phyloP scores from a whole-genome alignment of 1,284 basidiomycete genomes.

The Thecaphora thlaspeos region DNA sequence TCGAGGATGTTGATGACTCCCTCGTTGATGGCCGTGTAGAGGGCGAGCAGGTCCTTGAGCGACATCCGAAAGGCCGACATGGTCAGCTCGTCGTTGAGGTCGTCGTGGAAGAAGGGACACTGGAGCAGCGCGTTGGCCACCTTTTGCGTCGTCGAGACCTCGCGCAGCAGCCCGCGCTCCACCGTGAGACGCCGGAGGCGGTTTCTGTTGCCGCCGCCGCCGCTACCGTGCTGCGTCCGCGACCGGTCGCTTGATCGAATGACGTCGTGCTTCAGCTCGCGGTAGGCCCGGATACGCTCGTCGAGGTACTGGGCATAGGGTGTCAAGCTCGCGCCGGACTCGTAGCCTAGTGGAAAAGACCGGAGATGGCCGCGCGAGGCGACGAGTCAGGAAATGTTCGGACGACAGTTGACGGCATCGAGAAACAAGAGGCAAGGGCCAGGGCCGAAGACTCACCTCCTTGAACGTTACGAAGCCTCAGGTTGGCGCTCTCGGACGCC shows the following conservation, averaged over 20 bases:
- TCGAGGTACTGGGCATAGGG: slow-evolving; percentile 85
- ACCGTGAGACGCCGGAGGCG: slow-evolving; percentile 88
- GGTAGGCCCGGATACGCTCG: slow-evolving; percentile 80
- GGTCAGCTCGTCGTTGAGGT: slow-evolving; percentile 86
- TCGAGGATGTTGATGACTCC: slow-evolving; percentile 93
- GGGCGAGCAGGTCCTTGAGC: slow-evolving; percentile 91
- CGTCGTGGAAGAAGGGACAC: slow-evolving; percentile 91
- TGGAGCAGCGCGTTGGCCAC: slow-evolving; percentile 83
- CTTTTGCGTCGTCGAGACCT: slow-evolving; percentile 85
- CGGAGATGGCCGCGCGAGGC: too few species aligned
- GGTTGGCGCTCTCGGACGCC: slow-evolving; percentile 66
- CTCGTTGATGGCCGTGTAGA: slow-evolving; percentile 96
- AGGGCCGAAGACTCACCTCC: too few species aligned
- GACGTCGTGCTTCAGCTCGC: slow-evolving; percentile 88
- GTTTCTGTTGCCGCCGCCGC: slow-evolving; percentile 47
- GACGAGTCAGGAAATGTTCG: too few species aligned
- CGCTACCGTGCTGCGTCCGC: slow-evolving; percentile 62
- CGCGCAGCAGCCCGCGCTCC: slow-evolving; percentile 89
- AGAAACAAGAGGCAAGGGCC: too few species aligned
- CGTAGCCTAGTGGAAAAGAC: slow-evolving; percentile 1
- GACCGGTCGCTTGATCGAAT: slow-evolving; percentile 78
- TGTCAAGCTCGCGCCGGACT: neutral
- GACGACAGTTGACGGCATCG: too few species aligned
- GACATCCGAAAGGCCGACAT: slow-evolving; percentile 87
- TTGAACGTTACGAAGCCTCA: slow-evolving; percentile 76